Conservation (phyloP, 1,139 yeast genomes). For the Keqinozyma sinolaborantium region DNA sequence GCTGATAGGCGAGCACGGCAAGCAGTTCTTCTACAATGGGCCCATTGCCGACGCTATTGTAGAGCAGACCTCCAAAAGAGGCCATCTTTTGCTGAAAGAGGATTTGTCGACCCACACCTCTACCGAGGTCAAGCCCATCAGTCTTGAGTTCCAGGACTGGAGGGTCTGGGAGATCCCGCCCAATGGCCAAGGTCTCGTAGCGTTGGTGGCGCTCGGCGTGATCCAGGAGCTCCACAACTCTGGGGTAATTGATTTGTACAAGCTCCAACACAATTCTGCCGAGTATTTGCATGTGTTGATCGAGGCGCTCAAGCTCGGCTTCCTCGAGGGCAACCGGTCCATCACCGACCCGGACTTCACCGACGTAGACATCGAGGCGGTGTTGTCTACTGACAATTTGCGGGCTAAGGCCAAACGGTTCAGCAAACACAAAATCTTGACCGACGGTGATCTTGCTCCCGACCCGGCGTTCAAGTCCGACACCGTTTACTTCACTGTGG, state of each 20-base stretch:
- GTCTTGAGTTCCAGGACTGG: conserved; percentile 40
- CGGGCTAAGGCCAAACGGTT: conserved; percentile 48
- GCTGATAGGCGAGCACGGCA: conserved; percentile 54
- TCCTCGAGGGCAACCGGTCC: conserved; percentile 73
- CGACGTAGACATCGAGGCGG: conserved; percentile 29
- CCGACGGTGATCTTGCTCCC: conserved; percentile 47
- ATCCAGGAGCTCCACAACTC: conserved; percentile 51
- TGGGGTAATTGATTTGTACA: conserved; percentile 42
- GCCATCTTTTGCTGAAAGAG: conserved; percentile 52
- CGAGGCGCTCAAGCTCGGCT: conserved; percentile 70
- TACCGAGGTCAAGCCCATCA: conserved; percentile 60
- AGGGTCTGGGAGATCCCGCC: conserved; percentile 78
- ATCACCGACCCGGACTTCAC: conserved; percentile 59
- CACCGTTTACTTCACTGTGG: conserved; percentile 70
- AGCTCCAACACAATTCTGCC: conserved; percentile 61
- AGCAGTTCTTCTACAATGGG: conserved; percentile 67
- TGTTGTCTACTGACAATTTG: conserved; percentile 44
- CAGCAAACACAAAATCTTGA: conserved; percentile 32
- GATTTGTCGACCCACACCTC: conserved; percentile 57
- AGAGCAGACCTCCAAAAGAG: conserved; percentile 44
- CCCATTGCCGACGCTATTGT: conserved; percentile 64
- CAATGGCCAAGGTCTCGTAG: conserved; percentile 76
- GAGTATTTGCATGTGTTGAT: conserved; percentile 68
- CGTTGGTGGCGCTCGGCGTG: conserved; percentile 66
- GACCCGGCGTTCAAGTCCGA: conserved; percentile 65